phyloP scores from a whole-genome alignment of 352 stramenopile species.

The Phytophthora megakarya region DNA sequence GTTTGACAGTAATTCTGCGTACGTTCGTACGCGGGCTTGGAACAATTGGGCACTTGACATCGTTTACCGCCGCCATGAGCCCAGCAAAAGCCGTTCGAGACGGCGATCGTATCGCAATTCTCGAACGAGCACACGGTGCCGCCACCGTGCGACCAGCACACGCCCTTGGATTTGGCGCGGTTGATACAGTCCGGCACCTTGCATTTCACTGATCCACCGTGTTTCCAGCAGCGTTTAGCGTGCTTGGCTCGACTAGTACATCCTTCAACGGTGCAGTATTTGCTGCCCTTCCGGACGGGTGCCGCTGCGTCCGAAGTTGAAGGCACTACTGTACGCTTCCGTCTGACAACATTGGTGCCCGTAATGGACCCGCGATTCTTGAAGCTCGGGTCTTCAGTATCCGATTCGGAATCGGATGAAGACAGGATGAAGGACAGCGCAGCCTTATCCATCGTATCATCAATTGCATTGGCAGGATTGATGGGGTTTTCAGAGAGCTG shows the following conservation, averaged over 20 bases:
- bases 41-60: conserved; percentile 38
- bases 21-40: conserved; percentile 46
- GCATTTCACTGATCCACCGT: conserved; percentile 62
- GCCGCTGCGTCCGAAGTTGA: conserved; percentile 5
- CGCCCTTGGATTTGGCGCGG: conserved; percentile 60
- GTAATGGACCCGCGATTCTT: conserved; percentile 7
- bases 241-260: conserved; percentile 56
- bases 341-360: conserved; percentile 11
- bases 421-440: conserved; percentile 44
- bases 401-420: conserved; percentile 35
- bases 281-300: conserved; percentile 43
- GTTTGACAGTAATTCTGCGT: conserved; percentile 43
- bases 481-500: conserved; percentile 16
- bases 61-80: conserved; percentile 44
- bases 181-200: conserved; percentile 63
- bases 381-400: conserved; percentile 11
- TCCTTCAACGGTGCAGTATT: conserved; percentile 53
- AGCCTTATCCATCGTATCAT: conserved; percentile 32
- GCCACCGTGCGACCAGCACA: conserved; percentile 63
- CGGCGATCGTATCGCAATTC: conserved; percentile 52
- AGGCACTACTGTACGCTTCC: conserved; percentile 11
- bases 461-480: not conserved
- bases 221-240: conserved; percentile 56
- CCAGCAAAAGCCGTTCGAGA: conserved; percentile 54
- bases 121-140: conserved; percentile 52